phyloP scores from a whole-genome alignment of 768 basidiomycete species.

The Rhizopogon vesiculosus region DNA sequence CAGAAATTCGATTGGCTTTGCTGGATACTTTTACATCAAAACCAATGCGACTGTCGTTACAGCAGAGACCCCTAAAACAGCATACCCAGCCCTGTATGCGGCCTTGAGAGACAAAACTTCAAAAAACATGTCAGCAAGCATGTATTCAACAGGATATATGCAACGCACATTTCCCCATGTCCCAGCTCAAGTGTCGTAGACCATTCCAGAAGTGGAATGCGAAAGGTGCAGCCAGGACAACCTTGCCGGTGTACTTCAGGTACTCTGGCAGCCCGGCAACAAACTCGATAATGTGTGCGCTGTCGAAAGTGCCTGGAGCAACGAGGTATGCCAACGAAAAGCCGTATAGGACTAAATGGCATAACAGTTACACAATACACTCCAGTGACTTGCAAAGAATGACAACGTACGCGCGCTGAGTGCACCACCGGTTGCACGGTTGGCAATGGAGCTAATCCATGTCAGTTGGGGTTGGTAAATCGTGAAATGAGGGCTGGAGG shows the following conservation, averaged over 20 bases:
- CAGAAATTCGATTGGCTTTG: background rate
- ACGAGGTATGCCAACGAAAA: slow-evolving; percentile 84
- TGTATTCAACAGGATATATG: background rate
- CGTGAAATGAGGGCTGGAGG: slow-evolving; percentile 90
- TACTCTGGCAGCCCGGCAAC: slow-evolving; percentile 69
- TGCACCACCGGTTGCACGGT: slow-evolving; percentile 81
- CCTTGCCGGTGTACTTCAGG: slow-evolving; percentile 73
- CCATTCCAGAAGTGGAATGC: slow-evolving; percentile 91
- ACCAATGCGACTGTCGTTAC: slow-evolving; percentile 69
- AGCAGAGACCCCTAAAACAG: slow-evolving; percentile 75
- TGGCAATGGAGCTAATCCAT: slow-evolving; percentile 80
- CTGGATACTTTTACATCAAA: slow-evolving; percentile 31
- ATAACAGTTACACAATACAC: slow-evolving; percentile 1
- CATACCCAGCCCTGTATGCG: slow-evolving; percentile 78
- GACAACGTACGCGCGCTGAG: slow-evolving; percentile 67
- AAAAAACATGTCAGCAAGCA: background rate
- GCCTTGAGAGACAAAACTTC: slow-evolving; percentile 78
- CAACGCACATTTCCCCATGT: slow-evolving; percentile 78
- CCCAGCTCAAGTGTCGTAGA: slow-evolving; percentile 87
- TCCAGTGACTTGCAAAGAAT: background rate
- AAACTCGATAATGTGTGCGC: slow-evolving; percentile 68
- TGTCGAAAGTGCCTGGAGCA: slow-evolving; percentile 77
- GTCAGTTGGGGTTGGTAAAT: slow-evolving; percentile 97
- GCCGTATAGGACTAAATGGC: slow-evolving; percentile 71
- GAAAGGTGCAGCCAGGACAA: slow-evolving; percentile 80